Evolutionary conservation across 2,329 filamentous ascomycete genomes (phyloP).

Genomic region (Akanthomyces lecanii): DNA sequence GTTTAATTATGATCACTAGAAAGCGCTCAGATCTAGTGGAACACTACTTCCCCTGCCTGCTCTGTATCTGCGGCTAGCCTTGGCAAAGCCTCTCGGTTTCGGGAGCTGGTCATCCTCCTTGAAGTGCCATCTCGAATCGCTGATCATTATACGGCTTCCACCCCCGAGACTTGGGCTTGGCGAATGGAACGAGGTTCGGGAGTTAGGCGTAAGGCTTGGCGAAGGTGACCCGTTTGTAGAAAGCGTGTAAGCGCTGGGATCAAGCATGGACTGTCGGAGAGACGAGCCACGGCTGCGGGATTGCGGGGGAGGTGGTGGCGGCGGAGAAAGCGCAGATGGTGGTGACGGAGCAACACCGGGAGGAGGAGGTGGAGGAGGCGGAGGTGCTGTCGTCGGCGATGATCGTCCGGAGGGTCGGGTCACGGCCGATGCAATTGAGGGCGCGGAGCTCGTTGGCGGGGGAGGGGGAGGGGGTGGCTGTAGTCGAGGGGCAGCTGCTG

Average conservation of each 20-base stretch:
- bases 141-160: constrained; percentile 52
- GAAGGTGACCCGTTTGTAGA: constrained; percentile 57
- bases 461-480: constrained; percentile 32
- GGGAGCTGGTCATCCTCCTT: constrained; percentile 77
- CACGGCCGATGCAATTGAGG: constrained; percentile 40
- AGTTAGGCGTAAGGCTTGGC: constrained; percentile 41
- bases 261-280: constrained; percentile 60
- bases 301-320: constrained; percentile 32
- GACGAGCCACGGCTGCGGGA: constrained; percentile 41
- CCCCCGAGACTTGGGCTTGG: constrained; percentile 24
- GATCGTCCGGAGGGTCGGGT: constrained; percentile 42
- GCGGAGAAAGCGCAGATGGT: constrained; percentile 38
- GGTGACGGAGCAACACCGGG: constrained; percentile 27
- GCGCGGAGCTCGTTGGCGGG: constrained; percentile 25
- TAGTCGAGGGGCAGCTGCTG: constrained; percentile 32
- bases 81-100: constrained; percentile 75
- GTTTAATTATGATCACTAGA: constrained; percentile 29
- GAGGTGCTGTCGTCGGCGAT: constrained; percentile 34
- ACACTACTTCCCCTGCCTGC: constrained; percentile 93
- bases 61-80: constrained; percentile 73
- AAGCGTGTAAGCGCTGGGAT: constrained; percentile 73
- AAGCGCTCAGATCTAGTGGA: constrained; percentile 72
- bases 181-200: constrained; percentile 30
- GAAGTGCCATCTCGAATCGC: constrained; percentile 83
- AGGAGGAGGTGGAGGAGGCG: constrained; percentile 36